Evolutionary conservation across 345 rosid genomes (phyloP).

Genomic region (Brassica carinata): DNA sequence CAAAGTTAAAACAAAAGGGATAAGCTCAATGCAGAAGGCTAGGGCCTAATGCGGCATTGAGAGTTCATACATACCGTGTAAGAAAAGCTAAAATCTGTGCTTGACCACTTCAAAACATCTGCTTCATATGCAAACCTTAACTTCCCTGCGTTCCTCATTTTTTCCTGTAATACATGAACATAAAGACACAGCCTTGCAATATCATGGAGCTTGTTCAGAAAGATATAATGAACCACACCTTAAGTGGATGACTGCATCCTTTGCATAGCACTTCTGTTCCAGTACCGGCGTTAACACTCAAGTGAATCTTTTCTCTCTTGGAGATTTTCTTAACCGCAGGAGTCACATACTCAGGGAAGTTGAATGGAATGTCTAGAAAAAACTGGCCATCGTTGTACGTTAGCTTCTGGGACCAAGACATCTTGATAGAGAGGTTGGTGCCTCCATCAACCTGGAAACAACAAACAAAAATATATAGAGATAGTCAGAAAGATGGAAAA

Average conservation of each 20-base stretch:
- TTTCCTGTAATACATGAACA: slow-evolving; percentile 53
- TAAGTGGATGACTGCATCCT: slow-evolving; percentile 76
- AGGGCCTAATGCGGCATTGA: slow-evolving; percentile 21
- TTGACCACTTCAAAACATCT: slow-evolving; percentile 86
- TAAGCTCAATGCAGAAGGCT: slow-evolving; percentile 2
- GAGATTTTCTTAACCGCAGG: slow-evolving; percentile 79
- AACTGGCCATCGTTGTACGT: slow-evolving; percentile 58
- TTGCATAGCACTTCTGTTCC: slow-evolving; percentile 69
- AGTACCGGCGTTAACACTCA: slow-evolving; percentile 69
- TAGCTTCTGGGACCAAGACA: slow-evolving; percentile 80
- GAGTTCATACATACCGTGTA: slow-evolving; percentile 75
- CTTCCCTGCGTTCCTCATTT: slow-evolving; percentile 60
- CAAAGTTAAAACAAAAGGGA: neutral
- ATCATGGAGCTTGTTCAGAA: neutral
- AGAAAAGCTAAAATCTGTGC: slow-evolving; percentile 65
- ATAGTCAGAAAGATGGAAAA: neutral
- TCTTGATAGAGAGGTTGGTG: slow-evolving; percentile 61
- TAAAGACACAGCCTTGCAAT: neutral
- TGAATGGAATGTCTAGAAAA: slow-evolving; percentile 69
- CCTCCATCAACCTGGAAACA: slow-evolving; percentile 82
- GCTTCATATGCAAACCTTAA: slow-evolving; percentile 71
- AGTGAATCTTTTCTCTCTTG: slow-evolving; percentile 68
- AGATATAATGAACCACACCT: slow-evolving; percentile 50
- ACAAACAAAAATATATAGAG: neutral
- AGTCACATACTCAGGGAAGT: slow-evolving; percentile 80